Conservation (phyloP, 1,284 basidiomycete genomes). For the Rhodotorula sp. region DNA sequence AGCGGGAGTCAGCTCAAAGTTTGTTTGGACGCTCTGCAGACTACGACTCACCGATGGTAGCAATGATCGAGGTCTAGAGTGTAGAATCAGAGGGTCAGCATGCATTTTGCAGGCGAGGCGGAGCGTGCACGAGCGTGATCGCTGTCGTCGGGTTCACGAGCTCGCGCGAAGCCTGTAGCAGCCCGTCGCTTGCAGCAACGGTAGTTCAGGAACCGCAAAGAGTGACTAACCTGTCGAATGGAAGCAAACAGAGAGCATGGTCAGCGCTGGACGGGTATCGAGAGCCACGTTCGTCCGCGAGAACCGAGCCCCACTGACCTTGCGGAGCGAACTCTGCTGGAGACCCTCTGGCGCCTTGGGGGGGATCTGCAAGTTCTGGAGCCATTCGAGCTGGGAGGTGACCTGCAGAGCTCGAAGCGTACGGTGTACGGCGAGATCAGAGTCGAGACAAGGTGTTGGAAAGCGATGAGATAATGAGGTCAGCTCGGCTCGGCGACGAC, state of each 20-base stretch:
- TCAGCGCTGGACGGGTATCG: neutral
- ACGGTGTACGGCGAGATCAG: neutral
- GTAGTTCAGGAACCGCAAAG: neutral
- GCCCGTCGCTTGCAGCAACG: neutral
- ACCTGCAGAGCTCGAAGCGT: slow-evolving; percentile 24
- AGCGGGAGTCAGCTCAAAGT: neutral
- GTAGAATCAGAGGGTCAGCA: slow-evolving; percentile 2
- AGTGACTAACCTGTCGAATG: neutral
- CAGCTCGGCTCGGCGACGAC: neutral
- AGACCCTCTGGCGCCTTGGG: slow-evolving; percentile 64
- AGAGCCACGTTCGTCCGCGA: neutral
- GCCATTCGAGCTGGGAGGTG: slow-evolving; percentile 76
- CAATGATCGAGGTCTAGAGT: slow-evolving; percentile 85
- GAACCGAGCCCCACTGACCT: slow-evolving; percentile 57
- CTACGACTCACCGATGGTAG: slow-evolving; percentile 73
- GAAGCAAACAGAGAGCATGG: too few species aligned
- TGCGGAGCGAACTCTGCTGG: slow-evolving; percentile 83
- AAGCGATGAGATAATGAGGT: neutral
- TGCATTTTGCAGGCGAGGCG: neutral
- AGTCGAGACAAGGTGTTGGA: neutral
- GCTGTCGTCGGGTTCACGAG: too few species aligned
- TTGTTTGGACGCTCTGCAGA: too few species aligned
- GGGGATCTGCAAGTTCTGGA: slow-evolving; percentile 70
- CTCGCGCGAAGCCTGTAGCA: neutral
- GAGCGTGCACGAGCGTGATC: too few species aligned